Evolutionary conservation across 2,329 filamentous ascomycete genomes (phyloP).

Genomic region (Plectosphaerella sp.): DNA sequence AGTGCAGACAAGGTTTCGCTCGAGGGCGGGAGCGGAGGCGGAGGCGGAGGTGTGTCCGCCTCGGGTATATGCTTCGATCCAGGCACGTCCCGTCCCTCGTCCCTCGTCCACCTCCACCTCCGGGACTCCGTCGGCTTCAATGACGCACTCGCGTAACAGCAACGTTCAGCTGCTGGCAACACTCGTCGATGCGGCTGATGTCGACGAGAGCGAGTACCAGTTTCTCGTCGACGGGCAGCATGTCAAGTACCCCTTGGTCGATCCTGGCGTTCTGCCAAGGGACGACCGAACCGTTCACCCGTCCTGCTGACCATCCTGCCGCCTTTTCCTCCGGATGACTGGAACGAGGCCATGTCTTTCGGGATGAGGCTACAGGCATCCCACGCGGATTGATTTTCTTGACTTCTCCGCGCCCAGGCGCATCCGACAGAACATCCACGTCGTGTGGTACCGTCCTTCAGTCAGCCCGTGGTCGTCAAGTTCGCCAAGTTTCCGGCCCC

Average conservation of each 20-base stretch:
- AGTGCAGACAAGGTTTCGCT: not conserved
- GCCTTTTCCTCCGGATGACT: conserved; percentile 19
- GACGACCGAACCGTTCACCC: conserved; percentile 20
- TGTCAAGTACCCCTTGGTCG: conserved; percentile 19
- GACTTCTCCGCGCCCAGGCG: too few relatives aligned
- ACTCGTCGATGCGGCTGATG: conserved; percentile 17
- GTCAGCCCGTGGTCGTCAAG: too few relatives aligned
- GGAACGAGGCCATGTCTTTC: conserved; percentile 16
- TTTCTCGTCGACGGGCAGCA: conserved; percentile 18
- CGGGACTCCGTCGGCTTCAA: too few relatives aligned
- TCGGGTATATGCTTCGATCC: not conserved
- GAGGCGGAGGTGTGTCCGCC: too few relatives aligned
- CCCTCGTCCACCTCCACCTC: too few relatives aligned
- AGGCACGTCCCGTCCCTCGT: too few relatives aligned
- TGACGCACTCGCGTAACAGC: conserved; percentile 5
- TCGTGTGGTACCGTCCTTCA: too few relatives aligned
- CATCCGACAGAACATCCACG: too few relatives aligned
- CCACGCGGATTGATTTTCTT: too few relatives aligned
- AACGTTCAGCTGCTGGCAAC: conserved; percentile 20
- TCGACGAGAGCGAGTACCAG: conserved; percentile 19
- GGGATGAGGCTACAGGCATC: conserved; percentile 11
- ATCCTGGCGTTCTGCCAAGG: conserved; percentile 14
- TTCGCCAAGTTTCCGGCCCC: too few relatives aligned
- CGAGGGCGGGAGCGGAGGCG: not conserved
- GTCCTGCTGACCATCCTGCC: conserved; percentile 18